phyloP scores from a whole-genome alignment of 805 yeast species.

The Torulaspora franciscae region DNA sequence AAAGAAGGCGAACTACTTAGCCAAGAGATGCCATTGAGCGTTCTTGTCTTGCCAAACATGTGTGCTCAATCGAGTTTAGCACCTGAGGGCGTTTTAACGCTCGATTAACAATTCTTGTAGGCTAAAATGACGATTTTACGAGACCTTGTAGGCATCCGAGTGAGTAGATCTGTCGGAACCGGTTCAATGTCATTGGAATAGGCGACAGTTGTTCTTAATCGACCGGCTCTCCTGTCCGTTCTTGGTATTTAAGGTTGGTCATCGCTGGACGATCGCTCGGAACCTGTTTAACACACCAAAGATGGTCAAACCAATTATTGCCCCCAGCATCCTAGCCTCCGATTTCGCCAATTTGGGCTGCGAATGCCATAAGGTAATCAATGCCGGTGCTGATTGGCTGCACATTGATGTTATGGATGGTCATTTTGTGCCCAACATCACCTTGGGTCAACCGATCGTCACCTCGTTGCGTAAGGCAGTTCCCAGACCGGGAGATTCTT shows the following conservation, averaged over 20 bases:
- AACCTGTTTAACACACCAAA: conserved; percentile 4
- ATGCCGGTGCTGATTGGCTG: conserved; percentile 89
- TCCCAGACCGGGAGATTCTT: conserved; percentile 54
- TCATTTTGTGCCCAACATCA: conserved; percentile 93
- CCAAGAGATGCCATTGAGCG: neutral
- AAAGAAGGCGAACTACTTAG: neutral
- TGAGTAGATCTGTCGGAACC: no score
- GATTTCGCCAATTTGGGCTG: conserved; percentile 87
- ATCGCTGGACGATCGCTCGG: neutral
- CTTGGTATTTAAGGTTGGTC: neutral
- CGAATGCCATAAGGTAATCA: conserved; percentile 76
- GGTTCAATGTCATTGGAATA: no score
- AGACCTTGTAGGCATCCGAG: no score
- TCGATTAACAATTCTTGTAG: no score
- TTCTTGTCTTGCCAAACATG: neutral
- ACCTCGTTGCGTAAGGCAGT: conserved; percentile 68
- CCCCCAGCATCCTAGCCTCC: conserved; percentile 91
- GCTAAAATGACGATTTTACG: no score
- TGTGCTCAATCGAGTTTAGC: neutral
- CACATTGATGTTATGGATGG: conserved; percentile 99
- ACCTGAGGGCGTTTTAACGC: neutral
- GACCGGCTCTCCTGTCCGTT: neutral
- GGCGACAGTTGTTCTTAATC: neutral
- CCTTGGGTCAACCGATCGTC: conserved; percentile 89
- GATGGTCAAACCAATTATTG: conserved; percentile 80